Evolutionary conservation across 1,284 basidiomycete species (phyloP), one percentile per base, ranked within the genome.

Genomic region (Entoloma clypeatum): DNA sequence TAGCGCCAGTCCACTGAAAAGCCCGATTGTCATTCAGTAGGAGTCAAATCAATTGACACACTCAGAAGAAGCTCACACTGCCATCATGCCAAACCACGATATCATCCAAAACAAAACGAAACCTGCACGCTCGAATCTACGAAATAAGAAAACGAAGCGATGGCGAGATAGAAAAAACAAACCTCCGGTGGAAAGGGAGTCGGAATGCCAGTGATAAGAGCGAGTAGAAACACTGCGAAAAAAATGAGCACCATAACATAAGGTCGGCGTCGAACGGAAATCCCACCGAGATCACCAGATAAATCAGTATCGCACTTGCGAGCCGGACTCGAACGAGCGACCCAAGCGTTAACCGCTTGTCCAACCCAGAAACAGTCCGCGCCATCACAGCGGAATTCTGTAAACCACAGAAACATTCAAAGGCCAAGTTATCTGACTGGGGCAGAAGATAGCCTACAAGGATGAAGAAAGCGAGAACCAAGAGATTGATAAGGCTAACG

Each of bases 21-120:
- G 3, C 18, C 10, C 9, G 21, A 11, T 6, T 37, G n/a, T 4
- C n/a, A 16, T 16, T 10, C 7, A 30, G 13, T 34, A 31, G 7
- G 18, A 22, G 33, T 23, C 22, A 34, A 14, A 36, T 34, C 10
- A 37, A 21, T 19, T 18, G 16, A n/a, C 8, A 17, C 17, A 16
- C 23, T 7, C 18, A 21, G 29, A 11, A 31, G 22, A 9, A 36
- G 11, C 70, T 26, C 53, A 69, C 72, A 74, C 58, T 1, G 79
- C 66, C 16, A 68, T 56, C 80, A 83, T 83, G 11, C 67, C 74
- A 35, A 75, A 48, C 71, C 71, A 86, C 39, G 76, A 73, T 47
- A 82, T 61, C 73, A 84, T 80, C 79, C 82, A 86, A 64, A 82
- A 86, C 19, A 86, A 63, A 48, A 87, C 62, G 60, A 87, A 86